Evolutionary conservation across 163 green algal genomes (phyloP), one percentile per base, ranked within the genome.

Genomic region (Chlorella variabilis): DNA sequence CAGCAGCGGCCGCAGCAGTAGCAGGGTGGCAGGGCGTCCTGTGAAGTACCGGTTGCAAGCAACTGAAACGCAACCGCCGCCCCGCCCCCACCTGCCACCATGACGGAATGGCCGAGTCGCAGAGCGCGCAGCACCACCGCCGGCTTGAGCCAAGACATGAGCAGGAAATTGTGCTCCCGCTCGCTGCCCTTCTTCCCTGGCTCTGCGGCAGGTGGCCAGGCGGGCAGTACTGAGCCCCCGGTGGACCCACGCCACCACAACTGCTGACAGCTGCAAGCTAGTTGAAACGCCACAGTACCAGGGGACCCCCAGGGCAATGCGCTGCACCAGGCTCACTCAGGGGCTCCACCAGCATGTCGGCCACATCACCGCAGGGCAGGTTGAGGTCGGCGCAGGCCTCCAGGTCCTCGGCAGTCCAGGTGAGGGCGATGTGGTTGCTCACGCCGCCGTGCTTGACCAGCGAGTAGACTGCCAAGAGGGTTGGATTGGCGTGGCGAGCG

Each of bases 351-450:
- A 81, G 74, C n/a, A 73, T 34, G 27, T 15, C 5, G 3, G 58
- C 36, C n/a, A 62, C 80, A 61, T 85, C 71, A 17, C 56, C 70
- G 39, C 80, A 85, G 38, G 80, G 80, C 63, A 85, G 80, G 42
- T 85, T 85, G 4, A 85, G 68, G 29, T 81, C 80, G 2, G 41
- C n/a, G 41, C 80, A 85, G 0, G 80, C 67, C 41, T 75, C 80
- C 31, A 81, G 42, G 63, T 85, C 80, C 0, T 41, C 38, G 4
- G 31, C 18, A 8, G 11, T 33, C 80, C 80, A 85, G 15, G 67
- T 70, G 20, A 41, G 17, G 0, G 33, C 68, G 0, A 85, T 17
- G 41, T 85, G 81, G 58, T 85, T 85, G 21, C 74, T 51, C 58
- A 85, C 80, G 11, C 69, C 69, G 2, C 27, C 80, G 6, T 79